Evolutionary conservation across 116 monocot species (phyloP).

Genomic region (Papilionanthe hybrid): DNA sequence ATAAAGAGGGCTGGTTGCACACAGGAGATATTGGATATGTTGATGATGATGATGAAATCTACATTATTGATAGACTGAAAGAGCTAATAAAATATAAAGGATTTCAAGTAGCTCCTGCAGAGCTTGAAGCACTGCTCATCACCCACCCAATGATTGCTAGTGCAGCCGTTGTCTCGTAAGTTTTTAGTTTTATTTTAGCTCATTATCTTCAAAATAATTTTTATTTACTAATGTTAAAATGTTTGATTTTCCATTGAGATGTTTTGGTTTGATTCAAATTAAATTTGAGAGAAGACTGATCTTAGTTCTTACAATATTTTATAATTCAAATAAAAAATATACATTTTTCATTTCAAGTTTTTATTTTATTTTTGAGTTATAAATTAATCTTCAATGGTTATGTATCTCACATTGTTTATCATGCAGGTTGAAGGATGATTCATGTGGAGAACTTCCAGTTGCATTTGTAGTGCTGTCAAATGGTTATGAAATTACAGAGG

Average conservation of each 20-base stretch:
- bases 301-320: too few relatives aligned
- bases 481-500: conserved; percentile 27
- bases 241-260: too few relatives aligned
- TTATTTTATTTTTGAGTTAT: too few relatives aligned
- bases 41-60: conserved; percentile 45
- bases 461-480: conserved; percentile 28
- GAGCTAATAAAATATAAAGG: conserved; percentile 58
- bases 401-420: background rate
- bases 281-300: too few relatives aligned
- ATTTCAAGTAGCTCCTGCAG: conserved; percentile 50
- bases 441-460: conserved; percentile 34
- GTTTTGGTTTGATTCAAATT: too few relatives aligned
- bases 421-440: conserved; percentile 27
- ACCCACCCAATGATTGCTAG: conserved; percentile 38
- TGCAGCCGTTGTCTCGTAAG: conserved; percentile 52
- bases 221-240: too few relatives aligned
- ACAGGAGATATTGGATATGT: conserved; percentile 50
- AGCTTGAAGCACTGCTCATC: conserved; percentile 50
- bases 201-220: background rate
- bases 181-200: background rate
- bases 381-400: background rate
- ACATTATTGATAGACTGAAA: conserved; percentile 50
- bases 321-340: too few relatives aligned
- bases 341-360: too few relatives aligned
- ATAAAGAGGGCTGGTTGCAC: conserved; percentile 47